phyloP scores from a whole-genome alignment of 106 monocot species.

The Cymbidium sinense region DNA sequence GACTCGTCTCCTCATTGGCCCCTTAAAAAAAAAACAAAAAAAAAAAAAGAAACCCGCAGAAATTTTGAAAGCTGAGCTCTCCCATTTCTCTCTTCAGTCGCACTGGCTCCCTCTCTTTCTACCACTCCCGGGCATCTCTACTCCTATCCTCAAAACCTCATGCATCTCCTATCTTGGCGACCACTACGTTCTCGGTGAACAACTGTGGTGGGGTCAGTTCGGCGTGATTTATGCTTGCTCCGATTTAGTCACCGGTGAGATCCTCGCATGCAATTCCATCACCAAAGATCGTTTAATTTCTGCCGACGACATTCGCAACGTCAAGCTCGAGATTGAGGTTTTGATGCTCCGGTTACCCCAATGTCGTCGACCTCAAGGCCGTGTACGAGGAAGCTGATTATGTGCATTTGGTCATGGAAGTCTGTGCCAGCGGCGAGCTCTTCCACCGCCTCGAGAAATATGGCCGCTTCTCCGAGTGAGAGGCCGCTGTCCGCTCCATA shows the following conservation, averaged over 20 bases:
- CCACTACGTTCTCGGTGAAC: conserved; percentile 47
- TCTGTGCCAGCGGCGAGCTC: conserved; percentile 86
- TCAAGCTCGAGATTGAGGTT: conserved; percentile 90
- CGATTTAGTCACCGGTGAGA: conserved; percentile 50
- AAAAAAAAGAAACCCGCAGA: too few species aligned
- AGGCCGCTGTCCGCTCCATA: conserved; percentile 44
- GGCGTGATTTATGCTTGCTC: conserved; percentile 71
- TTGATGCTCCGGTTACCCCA: conserved; percentile 86
- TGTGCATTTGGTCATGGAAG: conserved; percentile 89
- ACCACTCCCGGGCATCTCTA: conserved; percentile 31
- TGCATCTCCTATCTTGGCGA: conserved; percentile 53
- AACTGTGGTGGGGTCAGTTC: conserved; percentile 87
- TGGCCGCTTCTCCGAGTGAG: conserved; percentile 59
- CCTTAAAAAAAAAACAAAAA: too few species aligned
- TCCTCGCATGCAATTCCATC: conserved; percentile 83
- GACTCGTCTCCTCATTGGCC: too few species aligned
- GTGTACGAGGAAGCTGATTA: conserved; percentile 73
- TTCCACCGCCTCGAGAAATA: conserved; percentile 63
- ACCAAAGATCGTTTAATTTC: conserved; percentile 74
- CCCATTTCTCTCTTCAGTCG: too few species aligned
- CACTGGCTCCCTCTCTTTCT: too few species aligned
- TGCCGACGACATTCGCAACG: conserved; percentile 50
- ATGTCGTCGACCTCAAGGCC: conserved; percentile 76
- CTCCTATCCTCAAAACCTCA: conserved; percentile 54
- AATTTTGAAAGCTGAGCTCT: too few species aligned